Conservation (phyloP, 257 asterid species). For the Solanum sejunctum region DNA sequence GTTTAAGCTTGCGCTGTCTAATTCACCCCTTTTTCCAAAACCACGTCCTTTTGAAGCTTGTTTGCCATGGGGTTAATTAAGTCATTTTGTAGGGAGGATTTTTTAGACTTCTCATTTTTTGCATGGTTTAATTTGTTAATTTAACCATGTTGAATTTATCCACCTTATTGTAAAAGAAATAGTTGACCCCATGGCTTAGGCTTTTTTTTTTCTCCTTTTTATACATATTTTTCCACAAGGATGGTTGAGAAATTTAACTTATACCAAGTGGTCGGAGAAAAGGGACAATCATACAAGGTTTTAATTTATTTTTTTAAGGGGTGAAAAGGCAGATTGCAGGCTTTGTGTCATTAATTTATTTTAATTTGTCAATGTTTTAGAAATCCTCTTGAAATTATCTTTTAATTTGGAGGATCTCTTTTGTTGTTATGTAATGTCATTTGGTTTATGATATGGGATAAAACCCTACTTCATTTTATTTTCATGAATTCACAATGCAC, state of each 20-base stretch:
- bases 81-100: constrained; percentile 22
- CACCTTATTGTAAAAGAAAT: constrained; percentile 13
- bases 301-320: background rate
- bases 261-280: constrained; percentile 1
- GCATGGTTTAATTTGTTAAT: constrained; percentile 13
- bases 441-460: background rate
- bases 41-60: constrained; percentile 5
- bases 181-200: constrained; percentile 12
- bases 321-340: background rate
- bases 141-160: constrained; percentile 16
- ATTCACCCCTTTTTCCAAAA: background rate
- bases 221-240: background rate
- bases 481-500: background rate
- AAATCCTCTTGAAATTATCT: background rate
- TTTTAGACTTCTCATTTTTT: background rate
- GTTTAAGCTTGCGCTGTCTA: background rate
- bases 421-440: background rate
- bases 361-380: background rate
- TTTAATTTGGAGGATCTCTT: background rate
- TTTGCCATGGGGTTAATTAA: constrained; percentile 13
- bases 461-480: background rate
- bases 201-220: background rate
- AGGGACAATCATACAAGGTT: background rate
- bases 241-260: background rate
- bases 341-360: background rate